These are phyloP conservation scores for Fragilaria crotonensis DNA, from an alignment of 108 stramenopile species.

Conservation along the genomic window DNA sequence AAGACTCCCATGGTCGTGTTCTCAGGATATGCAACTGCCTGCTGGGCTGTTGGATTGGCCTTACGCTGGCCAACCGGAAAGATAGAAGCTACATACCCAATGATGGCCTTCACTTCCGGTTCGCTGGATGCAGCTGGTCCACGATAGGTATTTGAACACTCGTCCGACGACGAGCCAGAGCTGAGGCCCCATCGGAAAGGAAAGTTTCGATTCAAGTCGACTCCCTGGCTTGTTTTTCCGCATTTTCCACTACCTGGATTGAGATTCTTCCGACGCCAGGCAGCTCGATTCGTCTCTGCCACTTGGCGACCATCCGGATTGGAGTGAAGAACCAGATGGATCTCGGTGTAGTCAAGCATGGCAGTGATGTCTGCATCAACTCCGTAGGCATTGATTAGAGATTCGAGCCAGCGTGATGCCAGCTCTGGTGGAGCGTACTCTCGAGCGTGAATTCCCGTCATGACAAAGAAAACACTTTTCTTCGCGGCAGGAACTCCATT, in stretches of 20 bases:
- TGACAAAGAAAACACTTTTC: constrained; percentile 3
- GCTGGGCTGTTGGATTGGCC: constrained; percentile 13
- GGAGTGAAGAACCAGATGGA: constrained; percentile 41
- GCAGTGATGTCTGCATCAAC: constrained; percentile 31
- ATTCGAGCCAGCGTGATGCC: constrained; percentile 20
- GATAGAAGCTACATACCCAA: constrained; percentile 23
- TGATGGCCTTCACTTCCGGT: constrained; percentile 38
- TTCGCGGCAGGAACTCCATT: neutral
- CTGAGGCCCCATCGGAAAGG: constrained; percentile 37
- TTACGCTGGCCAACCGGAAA: constrained; percentile 37
- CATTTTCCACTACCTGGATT: constrained; percentile 10
- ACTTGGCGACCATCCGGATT: constrained; percentile 53
- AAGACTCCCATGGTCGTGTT: constrained; percentile 16
- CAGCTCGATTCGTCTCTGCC: constrained; percentile 25
- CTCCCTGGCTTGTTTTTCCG: constrained; percentile 13
- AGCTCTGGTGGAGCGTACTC: constrained; percentile 53
- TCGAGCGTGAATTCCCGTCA: constrained; percentile 36
- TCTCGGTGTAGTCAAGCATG: constrained; percentile 28
- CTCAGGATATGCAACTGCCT: constrained; percentile 17
- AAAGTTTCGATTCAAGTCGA: constrained; percentile 59
- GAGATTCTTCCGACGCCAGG: constrained; percentile 37
- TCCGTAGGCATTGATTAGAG: constrained; percentile 15
- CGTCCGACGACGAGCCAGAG: constrained; percentile 17
- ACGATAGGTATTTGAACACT: constrained; percentile 25
- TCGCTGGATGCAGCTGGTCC: constrained; percentile 32